phyloP scores from a whole-genome alignment of 768 basidiomycete genomes.

The Mycena galopus region DNA sequence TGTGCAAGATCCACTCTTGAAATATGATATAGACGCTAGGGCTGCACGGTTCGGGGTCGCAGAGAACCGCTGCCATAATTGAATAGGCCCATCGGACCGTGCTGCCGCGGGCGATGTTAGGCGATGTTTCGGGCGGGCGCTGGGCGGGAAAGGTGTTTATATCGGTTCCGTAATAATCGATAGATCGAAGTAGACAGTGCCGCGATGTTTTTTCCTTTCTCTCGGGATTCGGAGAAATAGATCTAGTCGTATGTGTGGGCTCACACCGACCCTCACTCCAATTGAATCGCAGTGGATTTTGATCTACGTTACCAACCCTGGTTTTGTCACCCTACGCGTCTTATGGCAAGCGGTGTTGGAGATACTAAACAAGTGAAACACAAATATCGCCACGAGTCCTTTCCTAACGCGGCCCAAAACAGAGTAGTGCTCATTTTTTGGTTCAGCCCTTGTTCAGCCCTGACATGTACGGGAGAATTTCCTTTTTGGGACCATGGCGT shows the following conservation, averaged over 20 bases:
- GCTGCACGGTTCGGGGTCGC: not conserved
- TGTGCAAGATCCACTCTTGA: not conserved
- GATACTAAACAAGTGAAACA: too few relatives aligned
- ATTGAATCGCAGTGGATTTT: too few relatives aligned
- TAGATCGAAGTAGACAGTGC: too few relatives aligned
- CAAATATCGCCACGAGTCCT: too few relatives aligned
- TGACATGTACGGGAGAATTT: not conserved
- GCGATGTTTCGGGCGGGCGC: not conserved
- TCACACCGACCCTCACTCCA: too few relatives aligned
- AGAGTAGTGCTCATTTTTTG: too few relatives aligned
- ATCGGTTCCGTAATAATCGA: too few relatives aligned
- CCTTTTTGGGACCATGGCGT: not conserved
- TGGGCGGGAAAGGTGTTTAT: not conserved
- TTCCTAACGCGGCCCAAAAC: too few relatives aligned
- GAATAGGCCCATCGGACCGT: not conserved
- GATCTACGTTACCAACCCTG: too few relatives aligned
- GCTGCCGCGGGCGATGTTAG: not conserved
- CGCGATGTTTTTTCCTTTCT: not conserved
- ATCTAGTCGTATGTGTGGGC: not conserved
- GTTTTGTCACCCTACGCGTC: too few relatives aligned
- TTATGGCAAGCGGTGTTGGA: too few relatives aligned
- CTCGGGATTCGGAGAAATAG: not conserved
- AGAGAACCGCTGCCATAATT: not conserved
- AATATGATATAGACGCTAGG: not conserved
- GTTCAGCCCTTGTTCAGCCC: not conserved